phyloP scores from a whole-genome alignment of 2,329 filamentous ascomycete genomes.

The Pezicula neosporulosa region DNA sequence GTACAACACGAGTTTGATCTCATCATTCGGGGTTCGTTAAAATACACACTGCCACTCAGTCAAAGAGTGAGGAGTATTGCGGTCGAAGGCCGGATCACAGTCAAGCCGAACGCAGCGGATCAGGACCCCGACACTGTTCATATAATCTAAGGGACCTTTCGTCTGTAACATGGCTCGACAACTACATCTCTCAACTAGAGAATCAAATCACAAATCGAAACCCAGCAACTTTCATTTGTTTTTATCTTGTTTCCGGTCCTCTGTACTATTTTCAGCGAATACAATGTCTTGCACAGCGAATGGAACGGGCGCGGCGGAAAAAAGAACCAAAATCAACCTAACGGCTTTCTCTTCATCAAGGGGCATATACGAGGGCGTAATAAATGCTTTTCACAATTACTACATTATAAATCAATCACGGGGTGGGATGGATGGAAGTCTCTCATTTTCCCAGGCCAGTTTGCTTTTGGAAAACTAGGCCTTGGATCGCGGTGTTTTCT shows the following conservation, averaged over 20 bases:
- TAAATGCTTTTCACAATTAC: too few relatives aligned
- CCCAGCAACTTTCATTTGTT: conserved; percentile 16
- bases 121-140: conserved; percentile 25
- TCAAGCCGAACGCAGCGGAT: conserved; percentile 50
- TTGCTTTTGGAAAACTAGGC: too few relatives aligned
- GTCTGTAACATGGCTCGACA: background rate
- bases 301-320: too few relatives aligned
- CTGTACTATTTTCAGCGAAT: too few relatives aligned
- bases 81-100: conserved; percentile 55
- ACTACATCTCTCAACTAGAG: conserved; percentile 8
- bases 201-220: background rate
- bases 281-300: too few relatives aligned
- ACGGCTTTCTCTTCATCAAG: too few relatives aligned
- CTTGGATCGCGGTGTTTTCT: too few relatives aligned
- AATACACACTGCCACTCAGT: conserved; percentile 68
- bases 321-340: too few relatives aligned
- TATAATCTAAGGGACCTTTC: conserved; percentile 11
- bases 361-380: too few relatives aligned
- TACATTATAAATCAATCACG: too few relatives aligned
- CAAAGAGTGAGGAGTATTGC: conserved; percentile 55
- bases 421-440: too few relatives aligned
- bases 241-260: conserved; percentile 9
- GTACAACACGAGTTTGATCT: conserved; percentile 90
- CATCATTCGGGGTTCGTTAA: conserved; percentile 85
- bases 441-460: too few relatives aligned